Conservation (phyloP, 345 rosid genomes). For the Aurinia saxatilis region DNA sequence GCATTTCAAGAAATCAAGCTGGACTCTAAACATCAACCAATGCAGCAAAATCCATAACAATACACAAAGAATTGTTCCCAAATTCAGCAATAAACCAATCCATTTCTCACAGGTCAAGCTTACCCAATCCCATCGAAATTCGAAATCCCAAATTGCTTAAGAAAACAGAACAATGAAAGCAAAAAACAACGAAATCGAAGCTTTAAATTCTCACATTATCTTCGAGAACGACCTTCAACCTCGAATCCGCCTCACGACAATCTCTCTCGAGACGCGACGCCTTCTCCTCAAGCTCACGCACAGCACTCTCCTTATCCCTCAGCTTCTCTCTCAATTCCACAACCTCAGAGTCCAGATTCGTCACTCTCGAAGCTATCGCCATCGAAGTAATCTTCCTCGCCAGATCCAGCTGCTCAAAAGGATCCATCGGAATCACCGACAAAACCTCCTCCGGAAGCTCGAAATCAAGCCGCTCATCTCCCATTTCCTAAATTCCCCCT, state of each 20-base stretch:
- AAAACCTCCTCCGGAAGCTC: conserved; percentile 62
- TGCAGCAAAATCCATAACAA: too few species aligned
- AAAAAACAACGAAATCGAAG: background rate
- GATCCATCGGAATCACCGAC: conserved; percentile 82
- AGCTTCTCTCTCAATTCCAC: conserved; percentile 45
- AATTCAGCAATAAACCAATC: background rate
- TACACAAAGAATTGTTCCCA: background rate
- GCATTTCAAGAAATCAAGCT: background rate
- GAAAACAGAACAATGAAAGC: background rate
- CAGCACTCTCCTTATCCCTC: conserved; percentile 55
- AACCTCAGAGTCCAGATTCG: conserved; percentile 69
- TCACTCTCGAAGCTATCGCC: conserved; percentile 91
- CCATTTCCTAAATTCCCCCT: too few species aligned
- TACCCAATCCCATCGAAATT: background rate
- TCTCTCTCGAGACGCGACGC: conserved; percentile 45
- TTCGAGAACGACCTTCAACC: conserved; percentile 46
- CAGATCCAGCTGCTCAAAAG: conserved; percentile 92
- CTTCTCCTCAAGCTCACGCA: conserved; percentile 62
- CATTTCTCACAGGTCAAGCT: too few species aligned
- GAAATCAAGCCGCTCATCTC: conserved; percentile 51
- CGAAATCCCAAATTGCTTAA: background rate
- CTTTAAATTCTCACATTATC: conserved; percentile 55
- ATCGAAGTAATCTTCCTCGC: conserved; percentile 94
- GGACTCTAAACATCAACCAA: background rate
- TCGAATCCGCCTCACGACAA: conserved; percentile 53